phyloP scores from a whole-genome alignment of 495 filamentous ascomycete genomes.

The Neurospora sp. region DNA sequence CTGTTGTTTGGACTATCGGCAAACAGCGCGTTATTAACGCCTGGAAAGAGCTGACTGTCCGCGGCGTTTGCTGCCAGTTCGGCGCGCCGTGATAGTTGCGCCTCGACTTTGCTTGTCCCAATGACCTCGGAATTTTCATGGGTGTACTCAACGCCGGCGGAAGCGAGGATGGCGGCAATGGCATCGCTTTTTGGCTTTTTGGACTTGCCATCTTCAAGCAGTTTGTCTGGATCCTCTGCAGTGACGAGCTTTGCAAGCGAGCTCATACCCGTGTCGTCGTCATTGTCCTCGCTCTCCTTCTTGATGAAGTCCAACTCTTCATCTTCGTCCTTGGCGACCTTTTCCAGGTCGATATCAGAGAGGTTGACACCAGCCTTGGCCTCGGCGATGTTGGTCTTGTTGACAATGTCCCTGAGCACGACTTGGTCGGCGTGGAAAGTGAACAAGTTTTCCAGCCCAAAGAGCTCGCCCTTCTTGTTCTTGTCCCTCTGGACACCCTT shows the following conservation, averaged over 20 bases:
- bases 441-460: slow-evolving; percentile 83
- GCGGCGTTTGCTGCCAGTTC: slow-evolving; percentile 46
- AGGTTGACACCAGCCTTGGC: slow-evolving; percentile 76
- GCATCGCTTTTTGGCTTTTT: slow-evolving; percentile 52
- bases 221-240: slow-evolving; percentile 35
- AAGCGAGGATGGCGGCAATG: slow-evolving; percentile 78
- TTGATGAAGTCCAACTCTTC: slow-evolving; percentile 29
- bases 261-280: slow-evolving; percentile 57
- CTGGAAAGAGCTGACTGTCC: slow-evolving; percentile 16
- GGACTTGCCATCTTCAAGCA: slow-evolving; percentile 15
- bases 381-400: slow-evolving; percentile 96
- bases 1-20: slow-evolving; percentile 19
- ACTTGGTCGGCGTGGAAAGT: slow-evolving; percentile 68
- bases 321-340: slow-evolving; percentile 46
- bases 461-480: slow-evolving; percentile 79
- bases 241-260: slow-evolving; percentile 65
- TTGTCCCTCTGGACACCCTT: slow-evolving; percentile 82
- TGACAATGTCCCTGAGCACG: slow-evolving; percentile 83
- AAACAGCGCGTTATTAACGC: slow-evolving; percentile 20
- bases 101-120: slow-evolving; percentile 77
- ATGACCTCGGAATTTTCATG: slow-evolving; percentile 96
- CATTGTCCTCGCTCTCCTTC: slow-evolving; percentile 33
- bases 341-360: slow-evolving; percentile 54
- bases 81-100: slow-evolving; percentile 64
- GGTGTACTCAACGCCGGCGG: slow-evolving; percentile 87